A percentile compares a stretch with the other conserved stretches of the same genome.
phyloP scores from a whole-genome alignment of 202 grass and related monocot genomes.

The Brachypodium distachyon region DNA sequence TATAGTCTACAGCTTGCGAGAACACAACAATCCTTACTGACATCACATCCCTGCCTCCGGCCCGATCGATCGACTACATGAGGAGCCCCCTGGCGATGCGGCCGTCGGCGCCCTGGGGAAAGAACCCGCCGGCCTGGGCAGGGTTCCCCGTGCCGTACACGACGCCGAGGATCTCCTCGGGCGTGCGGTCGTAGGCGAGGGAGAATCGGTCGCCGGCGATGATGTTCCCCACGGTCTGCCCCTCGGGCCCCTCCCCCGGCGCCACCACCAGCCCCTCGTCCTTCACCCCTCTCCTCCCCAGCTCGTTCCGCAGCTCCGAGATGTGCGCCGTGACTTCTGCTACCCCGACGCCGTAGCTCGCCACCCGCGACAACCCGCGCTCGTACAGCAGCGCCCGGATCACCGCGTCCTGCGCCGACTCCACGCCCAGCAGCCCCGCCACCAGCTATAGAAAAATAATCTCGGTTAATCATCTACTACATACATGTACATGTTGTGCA shows the following conservation, averaged over 20 bases:
- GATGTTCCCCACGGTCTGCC: constrained; percentile 48
- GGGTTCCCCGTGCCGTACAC: constrained; percentile 66
- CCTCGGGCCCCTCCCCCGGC: constrained; percentile 44
- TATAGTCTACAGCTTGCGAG: constrained; percentile 6
- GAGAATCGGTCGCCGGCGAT: constrained; percentile 71
- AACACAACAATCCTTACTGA: neutral
- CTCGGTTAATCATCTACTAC: neutral
- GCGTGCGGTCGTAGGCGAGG: constrained; percentile 58
- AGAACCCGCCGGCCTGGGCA: constrained; percentile 59
- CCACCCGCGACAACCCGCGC: constrained; percentile 32
- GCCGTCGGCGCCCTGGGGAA: constrained; percentile 57
- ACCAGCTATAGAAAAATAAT: constrained; percentile 33
- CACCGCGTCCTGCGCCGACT: constrained; percentile 84
- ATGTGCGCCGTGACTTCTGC: constrained; percentile 66
- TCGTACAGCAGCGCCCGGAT: constrained; percentile 69
- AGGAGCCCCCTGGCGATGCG: constrained; percentile 43
- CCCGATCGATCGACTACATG: neutral
- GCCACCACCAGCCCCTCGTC: constrained; percentile 66
- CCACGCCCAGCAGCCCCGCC: constrained; percentile 69
- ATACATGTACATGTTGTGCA: neutral
- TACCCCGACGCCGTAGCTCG: constrained; percentile 44
- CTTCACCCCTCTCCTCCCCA: constrained; percentile 54
- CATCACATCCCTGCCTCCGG: neutral
- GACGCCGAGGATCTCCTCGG: constrained; percentile 67
- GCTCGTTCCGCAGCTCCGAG: constrained; percentile 55